A percentile compares a stretch with the other conserved stretches of the same genome.
These are phyloP conservation scores for Microglena sp. DNA, from an alignment of 139 green algal species.

Conservation along the genomic window DNA sequence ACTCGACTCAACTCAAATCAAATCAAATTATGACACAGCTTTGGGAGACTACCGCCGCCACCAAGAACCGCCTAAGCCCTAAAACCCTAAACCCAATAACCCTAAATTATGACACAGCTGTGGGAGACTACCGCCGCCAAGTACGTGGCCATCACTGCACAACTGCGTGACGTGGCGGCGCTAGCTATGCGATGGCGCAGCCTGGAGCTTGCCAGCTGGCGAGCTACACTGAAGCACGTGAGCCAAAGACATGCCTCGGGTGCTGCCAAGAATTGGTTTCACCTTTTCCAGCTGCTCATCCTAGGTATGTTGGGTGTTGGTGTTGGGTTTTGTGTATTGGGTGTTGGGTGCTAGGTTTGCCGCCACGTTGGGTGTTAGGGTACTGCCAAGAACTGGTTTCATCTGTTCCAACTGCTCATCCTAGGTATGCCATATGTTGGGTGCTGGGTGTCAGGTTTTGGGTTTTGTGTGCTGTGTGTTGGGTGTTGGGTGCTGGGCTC, in stretches of 20 bases:
- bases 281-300: conserved; percentile 67
- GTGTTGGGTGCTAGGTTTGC: too few species aligned
- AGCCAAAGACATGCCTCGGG: conserved; percentile 36
- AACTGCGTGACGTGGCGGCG: conserved; percentile 52
- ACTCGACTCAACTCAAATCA: too few species aligned
- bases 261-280: conserved; percentile 78
- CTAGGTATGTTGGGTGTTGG: neutral
- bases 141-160: conserved; percentile 56
- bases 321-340: too few species aligned
- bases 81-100: too few species aligned
- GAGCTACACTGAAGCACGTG: conserved; percentile 45
- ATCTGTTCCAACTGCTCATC: conserved; percentile 67
- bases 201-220: conserved; percentile 84
- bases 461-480: too few species aligned
- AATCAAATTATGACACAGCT: too few species aligned
- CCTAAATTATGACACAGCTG: conserved; percentile 46
- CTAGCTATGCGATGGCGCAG: conserved; percentile 80
- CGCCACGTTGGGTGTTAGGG: too few species aligned
- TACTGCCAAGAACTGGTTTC: conserved; percentile 78
- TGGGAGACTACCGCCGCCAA: conserved; percentile 91
- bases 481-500: too few species aligned
- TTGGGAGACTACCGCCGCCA: too few species aligned
- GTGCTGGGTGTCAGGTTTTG: too few species aligned
- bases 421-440: neutral
- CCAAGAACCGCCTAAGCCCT: too few species aligned